These are phyloP conservation scores for Viridothelium virens DNA, from an alignment of 495 filamentous ascomycete genomes.

Conservation along the genomic window DNA sequence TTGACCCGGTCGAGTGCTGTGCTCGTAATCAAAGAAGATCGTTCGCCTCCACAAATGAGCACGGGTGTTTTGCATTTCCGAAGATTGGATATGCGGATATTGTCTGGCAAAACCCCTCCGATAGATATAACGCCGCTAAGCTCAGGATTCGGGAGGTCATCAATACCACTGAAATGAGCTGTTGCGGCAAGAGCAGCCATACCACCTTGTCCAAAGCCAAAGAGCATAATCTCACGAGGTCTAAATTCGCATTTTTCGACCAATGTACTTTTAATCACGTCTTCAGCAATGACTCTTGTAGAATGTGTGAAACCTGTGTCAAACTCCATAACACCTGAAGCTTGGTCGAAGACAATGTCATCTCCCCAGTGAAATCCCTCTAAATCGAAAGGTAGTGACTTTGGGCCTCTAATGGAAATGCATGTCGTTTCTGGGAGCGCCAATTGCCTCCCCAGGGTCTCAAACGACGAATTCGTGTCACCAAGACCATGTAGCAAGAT, in stretches of 20 bases:
- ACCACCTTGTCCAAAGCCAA: constrained; percentile 85
- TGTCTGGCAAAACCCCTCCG: constrained; percentile 57
- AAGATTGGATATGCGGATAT: constrained; percentile 33
- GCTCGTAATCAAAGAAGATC: constrained; percentile 53
- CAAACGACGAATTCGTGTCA: constrained; percentile 63
- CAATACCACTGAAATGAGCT: constrained; percentile 26
- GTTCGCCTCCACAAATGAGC: constrained; percentile 60
- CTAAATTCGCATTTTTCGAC: constrained; percentile 64
- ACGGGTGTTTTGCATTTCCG: constrained; percentile 63
- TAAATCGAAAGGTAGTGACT: constrained; percentile 64
- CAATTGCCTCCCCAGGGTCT: constrained; percentile 62
- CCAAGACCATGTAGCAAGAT: constrained; percentile 88
- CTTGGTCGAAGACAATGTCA: constrained; percentile 61
- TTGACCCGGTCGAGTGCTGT: constrained; percentile 55
- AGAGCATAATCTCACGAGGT: constrained; percentile 59
- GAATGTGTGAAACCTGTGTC: constrained; percentile 68
- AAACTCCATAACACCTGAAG: constrained; percentile 59
- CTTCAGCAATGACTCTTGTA: constrained; percentile 42
- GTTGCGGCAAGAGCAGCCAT: constrained; percentile 61
- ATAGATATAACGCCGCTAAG: constrained; percentile 65
- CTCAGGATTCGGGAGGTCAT: constrained; percentile 22
- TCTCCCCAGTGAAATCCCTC: constrained; percentile 90
- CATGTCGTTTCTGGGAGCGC: constrained; percentile 70
- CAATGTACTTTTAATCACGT: constrained; percentile 54
- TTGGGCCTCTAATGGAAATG: constrained; percentile 66